Evolutionary conservation across 805 yeast species (phyloP).

Genomic region (Komagataella phaffii): DNA sequence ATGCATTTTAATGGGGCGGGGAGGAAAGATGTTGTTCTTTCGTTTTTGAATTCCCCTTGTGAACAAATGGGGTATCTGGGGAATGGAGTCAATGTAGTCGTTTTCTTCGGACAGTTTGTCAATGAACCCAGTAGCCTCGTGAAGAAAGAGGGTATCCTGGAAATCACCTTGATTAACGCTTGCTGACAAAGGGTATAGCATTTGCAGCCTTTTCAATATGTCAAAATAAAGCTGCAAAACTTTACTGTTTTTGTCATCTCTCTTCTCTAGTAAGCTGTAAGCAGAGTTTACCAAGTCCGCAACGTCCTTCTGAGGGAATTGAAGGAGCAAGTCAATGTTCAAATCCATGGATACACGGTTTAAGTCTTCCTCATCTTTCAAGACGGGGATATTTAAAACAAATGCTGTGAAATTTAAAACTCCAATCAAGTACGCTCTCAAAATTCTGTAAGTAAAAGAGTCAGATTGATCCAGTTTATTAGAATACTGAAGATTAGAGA

Average conservation of each 20-base stretch:
- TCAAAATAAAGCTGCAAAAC: neutral
- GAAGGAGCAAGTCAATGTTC: neutral
- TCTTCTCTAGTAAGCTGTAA: neutral
- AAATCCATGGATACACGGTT: neutral
- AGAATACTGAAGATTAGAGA: neutral
- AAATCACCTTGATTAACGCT: neutral
- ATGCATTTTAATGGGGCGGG: neutral
- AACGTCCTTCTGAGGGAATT: neutral
- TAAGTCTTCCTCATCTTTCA: neutral
- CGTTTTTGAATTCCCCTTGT: neutral
- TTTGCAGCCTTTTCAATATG: neutral
- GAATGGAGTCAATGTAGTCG: neutral
- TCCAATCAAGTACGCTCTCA: neutral
- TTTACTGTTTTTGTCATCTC: neutral
- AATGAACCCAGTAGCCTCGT: neutral
- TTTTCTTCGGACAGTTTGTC: neutral
- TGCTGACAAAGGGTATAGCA: neutral
- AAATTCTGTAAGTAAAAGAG: neutral
- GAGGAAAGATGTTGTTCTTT: neutral
- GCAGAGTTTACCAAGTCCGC: neutral
- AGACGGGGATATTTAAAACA: neutral
- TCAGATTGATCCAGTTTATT: neutral
- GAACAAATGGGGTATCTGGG: neutral
- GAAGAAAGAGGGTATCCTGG: neutral
- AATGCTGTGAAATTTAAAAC: slow-evolving; percentile 4